These are phyloP conservation scores for Sporothrix euskadiensis DNA, from an alignment of 2,329 filamentous ascomycete genomes.

Conservation along the genomic window DNA sequence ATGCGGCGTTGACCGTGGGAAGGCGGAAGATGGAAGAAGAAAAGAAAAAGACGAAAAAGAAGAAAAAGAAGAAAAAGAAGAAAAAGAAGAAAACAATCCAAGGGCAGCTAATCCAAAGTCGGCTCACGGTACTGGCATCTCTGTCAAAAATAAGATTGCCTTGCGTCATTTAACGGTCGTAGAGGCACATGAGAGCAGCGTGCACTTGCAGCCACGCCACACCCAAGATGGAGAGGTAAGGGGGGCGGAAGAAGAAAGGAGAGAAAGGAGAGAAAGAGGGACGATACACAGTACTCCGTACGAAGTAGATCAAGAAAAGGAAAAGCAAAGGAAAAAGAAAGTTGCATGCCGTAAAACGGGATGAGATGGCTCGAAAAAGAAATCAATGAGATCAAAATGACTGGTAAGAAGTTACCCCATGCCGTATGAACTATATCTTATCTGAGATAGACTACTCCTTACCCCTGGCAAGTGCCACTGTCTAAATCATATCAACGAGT, in stretches of 20 bases:
- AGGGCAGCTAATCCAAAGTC: not conserved
- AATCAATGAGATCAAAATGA: constrained; percentile 3
- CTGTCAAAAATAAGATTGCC: constrained; percentile 5
- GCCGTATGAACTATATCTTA: not conserved
- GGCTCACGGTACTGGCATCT: not conserved
- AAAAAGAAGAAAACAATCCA: not conserved
- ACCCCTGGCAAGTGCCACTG: not conserved
- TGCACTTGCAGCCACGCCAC: not conserved
- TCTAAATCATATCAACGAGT: not conserved
- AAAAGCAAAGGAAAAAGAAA: not conserved
- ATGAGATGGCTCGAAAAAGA: constrained; percentile 7
- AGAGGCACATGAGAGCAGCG: not conserved
- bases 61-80: not conserved
- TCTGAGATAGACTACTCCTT: no score
- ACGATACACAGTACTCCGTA: no score
- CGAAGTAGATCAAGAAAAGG: not conserved
- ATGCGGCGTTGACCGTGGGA: not conserved
- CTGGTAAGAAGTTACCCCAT: constrained; percentile 10
- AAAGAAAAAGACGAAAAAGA: not conserved
- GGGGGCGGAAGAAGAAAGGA: not conserved
- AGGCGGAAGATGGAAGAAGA: not conserved
- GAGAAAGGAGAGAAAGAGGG: no score
- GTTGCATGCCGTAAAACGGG: not conserved
- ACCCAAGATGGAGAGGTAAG: not conserved
- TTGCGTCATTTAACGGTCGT: not conserved